Percentiles rank a stretch among this genome's conserved stretches.
Evolutionary conservation across 345 rosid genomes (phyloP).

Genomic region (Arabis hirsuta): DNA sequence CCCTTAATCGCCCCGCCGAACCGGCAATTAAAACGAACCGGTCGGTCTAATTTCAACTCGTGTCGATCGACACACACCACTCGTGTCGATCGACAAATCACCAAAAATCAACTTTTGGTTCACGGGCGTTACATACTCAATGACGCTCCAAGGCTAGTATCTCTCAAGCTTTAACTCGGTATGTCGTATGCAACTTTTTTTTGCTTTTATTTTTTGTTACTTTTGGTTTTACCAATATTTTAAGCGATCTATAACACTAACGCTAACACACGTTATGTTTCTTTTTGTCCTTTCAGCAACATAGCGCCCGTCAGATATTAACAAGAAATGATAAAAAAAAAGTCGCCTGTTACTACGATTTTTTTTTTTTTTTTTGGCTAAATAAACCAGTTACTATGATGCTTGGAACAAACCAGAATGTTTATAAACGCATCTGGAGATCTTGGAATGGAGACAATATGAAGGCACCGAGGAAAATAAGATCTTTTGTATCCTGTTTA

Average conservation of each 20-base stretch:
- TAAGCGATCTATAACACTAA: background rate
- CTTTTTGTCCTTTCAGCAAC: slow-evolving; percentile 7
- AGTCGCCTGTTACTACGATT: too few species aligned
- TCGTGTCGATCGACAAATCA: too few species aligned
- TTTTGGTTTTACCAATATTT: background rate
- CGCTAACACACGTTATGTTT: slow-evolving; percentile 6
- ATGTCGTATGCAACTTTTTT: slow-evolving; percentile 8
- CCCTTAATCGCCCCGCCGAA: too few species aligned
- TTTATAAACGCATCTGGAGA: slow-evolving; percentile 11
- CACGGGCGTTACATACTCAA: too few species aligned
- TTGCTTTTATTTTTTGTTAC: background rate
- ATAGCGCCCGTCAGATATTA: background rate
- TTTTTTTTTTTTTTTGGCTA: too few species aligned
- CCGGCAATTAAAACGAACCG: too few species aligned
- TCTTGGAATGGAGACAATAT: slow-evolving; percentile 30
- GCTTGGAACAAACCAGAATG: background rate
- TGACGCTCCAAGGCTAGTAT: slow-evolving; percentile 9
- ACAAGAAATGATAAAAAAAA: too few species aligned
- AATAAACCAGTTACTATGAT: background rate
- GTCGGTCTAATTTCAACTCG: too few species aligned
- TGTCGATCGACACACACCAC: too few species aligned
- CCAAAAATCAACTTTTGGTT: too few species aligned
- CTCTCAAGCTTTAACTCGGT: slow-evolving; percentile 33
- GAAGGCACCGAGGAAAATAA: slow-evolving; percentile 20
- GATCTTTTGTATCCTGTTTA: too few species aligned